Percentiles rank a stretch among this genome's conserved stretches.
phyloP scores from a whole-genome alignment of 23 red algal genomes.

The Gracilaria gracilis region DNA sequence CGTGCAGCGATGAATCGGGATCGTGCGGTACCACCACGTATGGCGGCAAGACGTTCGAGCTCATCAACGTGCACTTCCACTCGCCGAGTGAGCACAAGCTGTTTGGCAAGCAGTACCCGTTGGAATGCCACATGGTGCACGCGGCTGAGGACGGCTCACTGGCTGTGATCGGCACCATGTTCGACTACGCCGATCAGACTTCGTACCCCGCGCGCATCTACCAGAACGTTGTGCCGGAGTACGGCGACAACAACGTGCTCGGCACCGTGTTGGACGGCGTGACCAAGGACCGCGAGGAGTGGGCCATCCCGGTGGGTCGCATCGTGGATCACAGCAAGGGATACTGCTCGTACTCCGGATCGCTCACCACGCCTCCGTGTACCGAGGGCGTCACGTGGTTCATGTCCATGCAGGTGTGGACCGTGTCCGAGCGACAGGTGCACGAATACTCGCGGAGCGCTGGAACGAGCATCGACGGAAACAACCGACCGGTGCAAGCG shows the following conservation, averaged over 20 bases:
- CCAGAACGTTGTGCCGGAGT: not conserved
- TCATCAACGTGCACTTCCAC: constrained; percentile 71
- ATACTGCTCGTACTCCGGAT: constrained; percentile 69
- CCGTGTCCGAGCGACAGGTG: constrained; percentile 47
- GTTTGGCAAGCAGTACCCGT: constrained; percentile 58
- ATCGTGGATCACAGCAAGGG: constrained; percentile 45
- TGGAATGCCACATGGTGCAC: constrained; percentile 82
- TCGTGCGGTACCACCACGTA: constrained; percentile 45
- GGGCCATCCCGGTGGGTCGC: not conserved
- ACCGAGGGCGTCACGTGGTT: constrained; percentile 82
- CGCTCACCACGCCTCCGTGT: constrained; percentile 84
- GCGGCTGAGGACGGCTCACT: constrained; percentile 58
- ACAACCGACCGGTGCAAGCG: constrained; percentile 64
- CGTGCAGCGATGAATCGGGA: constrained; percentile 30
- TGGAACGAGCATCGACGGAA: constrained; percentile 35
- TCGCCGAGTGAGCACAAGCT: constrained; percentile 69
- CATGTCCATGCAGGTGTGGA: constrained; percentile 42
- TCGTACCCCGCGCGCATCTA: constrained; percentile 41
- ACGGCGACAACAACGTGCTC: constrained; percentile 26
- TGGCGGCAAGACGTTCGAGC: constrained; percentile 39
- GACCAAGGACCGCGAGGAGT: constrained; percentile 14
- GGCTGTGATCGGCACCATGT: constrained; percentile 57
- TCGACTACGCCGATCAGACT: constrained; percentile 40
- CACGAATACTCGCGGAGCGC: constrained; percentile 33
- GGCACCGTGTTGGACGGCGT: constrained; percentile 38